Base-by-base conservation (phyloP, 2,329 filamentous ascomycete species). In the Pseudocercospora cruenta region DNA sequence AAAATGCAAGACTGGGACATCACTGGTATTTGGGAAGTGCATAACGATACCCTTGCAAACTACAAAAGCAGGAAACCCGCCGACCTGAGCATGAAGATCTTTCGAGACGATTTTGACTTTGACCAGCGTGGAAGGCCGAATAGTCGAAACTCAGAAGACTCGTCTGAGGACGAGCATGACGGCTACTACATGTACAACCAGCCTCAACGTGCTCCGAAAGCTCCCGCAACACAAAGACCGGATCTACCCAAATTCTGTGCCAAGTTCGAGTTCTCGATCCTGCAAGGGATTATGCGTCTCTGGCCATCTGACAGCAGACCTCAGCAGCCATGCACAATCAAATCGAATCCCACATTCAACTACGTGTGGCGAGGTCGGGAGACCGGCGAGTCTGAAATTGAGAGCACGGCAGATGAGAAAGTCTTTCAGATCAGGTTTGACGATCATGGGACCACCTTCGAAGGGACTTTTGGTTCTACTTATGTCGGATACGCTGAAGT, bases 231-330 rank as follows among this genome's bases (percentile, higher is more conserved):
- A 45, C 4, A 1, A 62, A 22, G 26, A 8, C 26, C 26, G 28
- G 19, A 62, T n/a, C 49, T 63, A 3, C 67, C 59, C 16, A 62
- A 62, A 16, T 63, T 67, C 62, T 58, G 49, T 36, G 67, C 64
- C 8, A 54, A 31, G 0, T 69, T 69, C 64, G 7, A 63, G 10
- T 67, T 69, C 55, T 53, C 21, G 12, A 49, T 65, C 3, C 9
- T 67, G 9, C 62, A 67, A 47, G 64, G 67, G 19, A n/a, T 61
- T 9, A 69, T 67, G 64, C 58, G 67, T 26, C 61, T 67, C n/a
- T 61, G 54, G 22, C 65, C n/a, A n/a, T n/a, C n/a, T n/a, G n/a
- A n/a, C n/a, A n/a, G n/a, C n/a, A n/a, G n/a, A n/a, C n/a, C 65
- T 4, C 47, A 21, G 8, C 24, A 39, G 6, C 1, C 26, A 7